Percentiles rank a stretch among this genome's conserved stretches.
Conservation (phyloP, 2,329 filamentous ascomycete species). For the Acrocalymma vagum region DNA sequence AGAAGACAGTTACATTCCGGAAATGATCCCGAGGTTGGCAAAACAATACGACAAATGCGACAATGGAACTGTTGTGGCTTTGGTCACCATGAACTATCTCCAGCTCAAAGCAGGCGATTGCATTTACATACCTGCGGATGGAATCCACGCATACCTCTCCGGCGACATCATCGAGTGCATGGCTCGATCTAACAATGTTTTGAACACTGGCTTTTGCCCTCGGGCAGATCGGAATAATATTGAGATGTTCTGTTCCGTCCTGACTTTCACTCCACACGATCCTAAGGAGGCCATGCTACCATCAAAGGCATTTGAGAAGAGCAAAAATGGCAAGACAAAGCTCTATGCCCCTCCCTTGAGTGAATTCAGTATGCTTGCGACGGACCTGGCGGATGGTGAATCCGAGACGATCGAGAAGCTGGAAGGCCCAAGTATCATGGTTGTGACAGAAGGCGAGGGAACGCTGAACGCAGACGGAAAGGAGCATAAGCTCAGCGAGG, state of each 20-base stretch:
- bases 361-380: constrained; percentile 75
- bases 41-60: constrained; percentile 71
- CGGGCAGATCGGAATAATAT: constrained; percentile 69
- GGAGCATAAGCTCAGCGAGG: constrained; percentile 65
- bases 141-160: constrained; percentile 76
- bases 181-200: constrained; percentile 77
- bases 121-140: constrained; percentile 76
- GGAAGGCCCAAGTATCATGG: constrained; percentile 69
- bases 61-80: constrained; percentile 72
- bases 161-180: constrained; percentile 83
- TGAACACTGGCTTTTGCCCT: constrained; percentile 79
- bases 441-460: constrained; percentile 69
- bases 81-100: constrained; percentile 79
- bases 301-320: constrained; percentile 58
- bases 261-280: constrained; percentile 72
- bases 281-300: constrained; percentile 65
- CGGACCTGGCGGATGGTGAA: constrained; percentile 64
- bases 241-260: constrained; percentile 68
- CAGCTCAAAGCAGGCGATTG: constrained; percentile 71
- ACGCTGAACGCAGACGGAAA: constrained; percentile 63
- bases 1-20: constrained; percentile 65
- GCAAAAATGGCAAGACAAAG: constrained; percentile 67
- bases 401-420: constrained; percentile 65
- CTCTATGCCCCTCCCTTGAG: constrained; percentile 73
- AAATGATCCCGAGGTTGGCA: constrained; percentile 71